A percentile compares a stretch with the other conserved stretches of the same genome.
These are phyloP conservation scores for Geotrichum aggregatum DNA, from an alignment of 1,139 yeast species.

Conservation along the genomic window DNA sequence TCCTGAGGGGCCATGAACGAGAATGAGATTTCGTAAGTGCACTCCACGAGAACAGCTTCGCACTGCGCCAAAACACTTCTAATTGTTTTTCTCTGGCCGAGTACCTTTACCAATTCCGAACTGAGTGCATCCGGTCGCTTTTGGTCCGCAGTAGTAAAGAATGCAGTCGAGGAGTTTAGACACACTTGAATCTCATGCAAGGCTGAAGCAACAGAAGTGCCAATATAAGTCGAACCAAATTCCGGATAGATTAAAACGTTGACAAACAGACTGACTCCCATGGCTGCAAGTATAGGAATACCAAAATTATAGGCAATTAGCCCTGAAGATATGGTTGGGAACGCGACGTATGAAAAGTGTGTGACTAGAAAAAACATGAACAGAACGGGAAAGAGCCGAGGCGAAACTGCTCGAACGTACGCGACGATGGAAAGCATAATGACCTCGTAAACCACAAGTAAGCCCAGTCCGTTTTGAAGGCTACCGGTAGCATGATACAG, in stretches of 20 bases:
- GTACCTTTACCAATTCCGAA: slow-evolving; percentile 24
- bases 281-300: slow-evolving; percentile 46
- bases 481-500: slow-evolving; percentile 26
- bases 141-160: slow-evolving; percentile 37
- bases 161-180: slow-evolving; percentile 40
- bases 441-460: slow-evolving; percentile 45
- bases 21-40: slow-evolving; percentile 48
- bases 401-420: slow-evolving; percentile 47
- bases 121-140: slow-evolving; percentile 9
- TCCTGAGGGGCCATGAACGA: slow-evolving; percentile 46
- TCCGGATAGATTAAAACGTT: slow-evolving; percentile 48
- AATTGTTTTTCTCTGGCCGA: slow-evolving; percentile 27
- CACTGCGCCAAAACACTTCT: slow-evolving; percentile 39
- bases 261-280: slow-evolving; percentile 43
- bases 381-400: slow-evolving; percentile 45
- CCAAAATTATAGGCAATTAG: slow-evolving; percentile 40
- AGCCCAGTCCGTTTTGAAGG: slow-evolving; percentile 42
- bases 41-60: slow-evolving; percentile 44
- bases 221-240: slow-evolving; percentile 49
- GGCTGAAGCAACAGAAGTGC: slow-evolving; percentile 42
- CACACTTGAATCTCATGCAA: slow-evolving; percentile 43
- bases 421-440: slow-evolving; percentile 48
- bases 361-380: slow-evolving; percentile 47
- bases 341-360: slow-evolving; percentile 46
- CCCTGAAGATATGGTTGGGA: slow-evolving; percentile 35